These are phyloP conservation scores for Opeltia flavorubescens DNA, from an alignment of 495 filamentous ascomycete species.

Conservation along the genomic window DNA sequence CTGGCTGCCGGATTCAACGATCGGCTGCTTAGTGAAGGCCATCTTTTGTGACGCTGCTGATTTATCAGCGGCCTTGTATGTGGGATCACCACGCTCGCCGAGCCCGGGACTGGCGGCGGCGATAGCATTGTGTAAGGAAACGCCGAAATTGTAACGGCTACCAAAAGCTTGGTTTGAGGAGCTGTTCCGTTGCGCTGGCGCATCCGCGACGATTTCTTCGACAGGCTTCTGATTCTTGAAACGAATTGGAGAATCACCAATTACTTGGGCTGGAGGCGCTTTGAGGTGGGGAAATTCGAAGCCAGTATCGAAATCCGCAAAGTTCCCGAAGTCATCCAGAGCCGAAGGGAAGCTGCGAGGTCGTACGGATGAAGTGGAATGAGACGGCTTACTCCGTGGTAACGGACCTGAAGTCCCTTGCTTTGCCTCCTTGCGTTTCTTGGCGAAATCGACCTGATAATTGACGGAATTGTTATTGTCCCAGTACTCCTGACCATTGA, in stretches of 20 bases:
- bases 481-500: conserved; percentile 80
- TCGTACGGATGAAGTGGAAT: conserved; percentile 32
- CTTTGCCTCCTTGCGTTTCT: conserved; percentile 46
- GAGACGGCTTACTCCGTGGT: conserved; percentile 59
- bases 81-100: conserved; percentile 10
- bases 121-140: conserved; percentile 76
- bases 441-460: conserved; percentile 84
- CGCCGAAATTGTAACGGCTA: conserved; percentile 85
- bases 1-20: neutral
- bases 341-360: conserved; percentile 49
- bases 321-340: conserved; percentile 51
- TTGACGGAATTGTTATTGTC: conserved; percentile 81
- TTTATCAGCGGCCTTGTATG: conserved; percentile 15
- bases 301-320: conserved; percentile 39
- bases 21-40: conserved; percentile 13
- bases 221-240: conserved; percentile 28
- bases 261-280: conserved; percentile 23
- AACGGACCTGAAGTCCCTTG: conserved; percentile 39
- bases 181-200: conserved; percentile 39
- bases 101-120: conserved; percentile 4
- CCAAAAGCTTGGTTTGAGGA: conserved; percentile 67
- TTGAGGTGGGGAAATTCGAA: conserved; percentile 33
- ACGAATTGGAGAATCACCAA: conserved; percentile 24
- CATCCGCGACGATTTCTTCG: conserved; percentile 24
- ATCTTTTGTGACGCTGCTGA: conserved; percentile 27